phyloP scores from a whole-genome alignment of 2,329 filamentous ascomycete genomes.

The Aspergillus unguis region DNA sequence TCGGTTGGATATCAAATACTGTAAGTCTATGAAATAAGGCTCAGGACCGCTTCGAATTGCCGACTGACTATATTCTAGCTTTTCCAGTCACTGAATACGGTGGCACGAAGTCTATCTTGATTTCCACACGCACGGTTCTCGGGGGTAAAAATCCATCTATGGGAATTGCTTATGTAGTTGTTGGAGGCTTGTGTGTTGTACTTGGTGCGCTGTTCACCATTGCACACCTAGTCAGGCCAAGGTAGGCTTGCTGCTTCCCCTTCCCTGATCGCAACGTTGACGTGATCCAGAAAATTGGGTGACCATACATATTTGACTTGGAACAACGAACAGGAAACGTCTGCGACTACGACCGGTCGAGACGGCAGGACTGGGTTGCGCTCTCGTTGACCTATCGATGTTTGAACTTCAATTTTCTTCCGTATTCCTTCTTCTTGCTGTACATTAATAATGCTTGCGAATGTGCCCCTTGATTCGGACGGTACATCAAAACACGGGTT shows the following conservation, averaged over 20 bases:
- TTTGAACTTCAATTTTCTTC: neutral
- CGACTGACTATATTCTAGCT: constrained; percentile 51
- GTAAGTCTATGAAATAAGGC: constrained; percentile 54
- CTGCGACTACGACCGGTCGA: constrained; percentile 54
- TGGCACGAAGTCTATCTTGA: constrained; percentile 84
- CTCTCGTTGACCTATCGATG: constrained; percentile 14
- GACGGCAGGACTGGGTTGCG: constrained; percentile 48
- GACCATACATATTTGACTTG: constrained; percentile 97
- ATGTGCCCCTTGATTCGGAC: neutral
- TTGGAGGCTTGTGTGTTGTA: constrained; percentile 87
- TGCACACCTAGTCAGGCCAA: constrained; percentile 85
- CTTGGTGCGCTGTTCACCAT: constrained; percentile 84
- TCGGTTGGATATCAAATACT: constrained; percentile 69
- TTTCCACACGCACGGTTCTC: constrained; percentile 88
- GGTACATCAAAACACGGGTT: neutral
- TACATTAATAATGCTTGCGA: constrained; percentile 11
- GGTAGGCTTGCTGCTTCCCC: constrained; percentile 51
- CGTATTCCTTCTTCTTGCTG: constrained; percentile 3
- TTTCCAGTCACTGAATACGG: constrained; percentile 76
- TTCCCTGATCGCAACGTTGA: neutral
- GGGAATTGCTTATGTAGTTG: constrained; percentile 91
- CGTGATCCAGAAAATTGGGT: constrained; percentile 72
- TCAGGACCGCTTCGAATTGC: constrained; percentile 1
- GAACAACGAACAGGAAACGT: constrained; percentile 69
- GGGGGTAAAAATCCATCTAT: constrained; percentile 94